These are phyloP conservation scores for Gracilaria caudata DNA, from an alignment of 23 red algal genomes.

Conservation along the genomic window DNA sequence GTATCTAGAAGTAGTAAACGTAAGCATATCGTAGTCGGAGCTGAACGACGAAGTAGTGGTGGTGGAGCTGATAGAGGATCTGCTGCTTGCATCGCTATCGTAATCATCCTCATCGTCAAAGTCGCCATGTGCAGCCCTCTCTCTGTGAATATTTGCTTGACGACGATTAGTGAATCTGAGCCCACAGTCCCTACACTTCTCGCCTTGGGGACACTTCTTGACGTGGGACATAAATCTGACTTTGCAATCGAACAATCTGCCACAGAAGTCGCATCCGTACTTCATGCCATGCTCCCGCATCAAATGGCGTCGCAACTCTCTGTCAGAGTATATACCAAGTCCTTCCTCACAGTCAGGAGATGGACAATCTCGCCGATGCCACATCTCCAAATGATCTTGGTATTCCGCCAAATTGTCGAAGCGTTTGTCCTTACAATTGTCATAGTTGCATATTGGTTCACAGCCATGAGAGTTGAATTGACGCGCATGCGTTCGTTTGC, in stretches of 20 bases:
- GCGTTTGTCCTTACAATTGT: neutral
- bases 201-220: slow-evolving; percentile 3
- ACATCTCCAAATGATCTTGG: slow-evolving; percentile 2
- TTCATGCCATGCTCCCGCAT: slow-evolving; percentile 8
- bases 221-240: neutral
- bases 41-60: slow-evolving; percentile 11
- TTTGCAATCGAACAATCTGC: slow-evolving; percentile 6
- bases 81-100: neutral
- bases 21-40: slow-evolving; percentile 2
- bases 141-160: slow-evolving; percentile 23
- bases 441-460: slow-evolving; percentile 39
- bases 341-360: slow-evolving; percentile 34
- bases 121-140: neutral
- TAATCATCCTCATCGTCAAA: neutral
- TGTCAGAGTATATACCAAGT: slow-evolving; percentile 28
- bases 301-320: slow-evolving; percentile 15
- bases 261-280: slow-evolving; percentile 15
- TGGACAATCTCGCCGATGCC: slow-evolving; percentile 36
- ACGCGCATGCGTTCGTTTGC: slow-evolving; percentile 34
- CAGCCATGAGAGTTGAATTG: slow-evolving; percentile 25
- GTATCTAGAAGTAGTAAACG: neutral
- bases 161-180: neutral
- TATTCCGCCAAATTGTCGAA: neutral
- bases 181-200: slow-evolving; percentile 17
- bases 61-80: neutral